These are phyloP conservation scores for Aspergillus candidus DNA, from an alignment of 2,329 filamentous ascomycete species.

Conservation along the genomic window DNA sequence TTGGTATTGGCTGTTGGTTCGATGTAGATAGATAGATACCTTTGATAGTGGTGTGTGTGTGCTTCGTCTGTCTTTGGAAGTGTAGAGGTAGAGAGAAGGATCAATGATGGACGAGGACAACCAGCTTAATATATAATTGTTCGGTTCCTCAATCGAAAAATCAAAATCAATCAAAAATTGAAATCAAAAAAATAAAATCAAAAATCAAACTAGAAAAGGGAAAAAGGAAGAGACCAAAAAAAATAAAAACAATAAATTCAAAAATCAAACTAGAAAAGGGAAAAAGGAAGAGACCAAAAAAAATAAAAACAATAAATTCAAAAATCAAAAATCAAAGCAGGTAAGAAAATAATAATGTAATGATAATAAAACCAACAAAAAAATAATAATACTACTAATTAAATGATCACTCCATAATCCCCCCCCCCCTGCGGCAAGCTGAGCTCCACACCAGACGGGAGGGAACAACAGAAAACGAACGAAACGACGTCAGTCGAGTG, in stretches of 20 bases:
- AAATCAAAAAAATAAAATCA: constrained; percentile 3
- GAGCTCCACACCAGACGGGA: constrained; percentile 11
- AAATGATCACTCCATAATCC: no score
- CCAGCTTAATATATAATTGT: constrained; percentile 16
- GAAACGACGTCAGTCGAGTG: constrained; percentile 10
- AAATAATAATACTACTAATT: constrained; percentile 5
- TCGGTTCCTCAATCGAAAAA: constrained; percentile 6
- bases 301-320: constrained; percentile 13
- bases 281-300: constrained; percentile 4
- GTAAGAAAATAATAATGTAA: constrained; percentile 5
- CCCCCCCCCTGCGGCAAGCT: no score
- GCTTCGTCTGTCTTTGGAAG: not conserved
- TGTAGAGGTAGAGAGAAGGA: constrained; percentile 5
- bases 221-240: constrained; percentile 3
- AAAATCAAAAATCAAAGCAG: constrained; percentile 6
- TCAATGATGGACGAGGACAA: constrained; percentile 11
- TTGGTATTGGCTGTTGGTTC: constrained; percentile 3
- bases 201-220: constrained; percentile 4
- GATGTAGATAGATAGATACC: not conserved
- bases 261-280: constrained; percentile 5
- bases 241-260: constrained; percentile 13
- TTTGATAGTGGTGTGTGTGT: not conserved
- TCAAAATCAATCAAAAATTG: not conserved
- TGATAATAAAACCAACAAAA: constrained; percentile 2
- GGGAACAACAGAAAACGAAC: constrained; percentile 1